A percentile compares a stretch with the other conserved stretches of the same genome.
These are phyloP conservation scores for Acanthamoeba lenticulata DNA, from an alignment of 208 protist genomes.

Conservation along the genomic window DNA sequence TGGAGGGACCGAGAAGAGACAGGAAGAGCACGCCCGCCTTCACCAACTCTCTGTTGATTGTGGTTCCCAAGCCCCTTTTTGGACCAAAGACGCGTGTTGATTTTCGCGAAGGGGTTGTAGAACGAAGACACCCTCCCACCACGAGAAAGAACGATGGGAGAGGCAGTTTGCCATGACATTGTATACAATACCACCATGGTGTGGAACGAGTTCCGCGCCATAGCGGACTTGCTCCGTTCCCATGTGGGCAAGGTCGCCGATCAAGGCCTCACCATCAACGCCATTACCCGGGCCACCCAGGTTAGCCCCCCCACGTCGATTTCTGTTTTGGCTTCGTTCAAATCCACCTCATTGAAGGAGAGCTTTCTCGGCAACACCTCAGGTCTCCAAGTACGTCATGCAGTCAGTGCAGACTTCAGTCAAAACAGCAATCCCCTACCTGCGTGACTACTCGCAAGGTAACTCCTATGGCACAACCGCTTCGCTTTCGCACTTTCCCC, in stretches of 20 bases:
- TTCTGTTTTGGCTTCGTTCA: neutral
- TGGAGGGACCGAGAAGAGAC: too few species aligned
- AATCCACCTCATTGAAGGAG: neutral
- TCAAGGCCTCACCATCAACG: conserved; percentile 16
- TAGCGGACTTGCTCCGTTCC: neutral
- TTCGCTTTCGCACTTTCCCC: neutral
- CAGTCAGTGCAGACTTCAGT: neutral
- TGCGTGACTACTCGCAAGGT: conserved; percentile 12
- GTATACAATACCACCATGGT: neutral
- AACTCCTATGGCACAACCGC: neutral
- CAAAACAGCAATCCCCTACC: neutral
- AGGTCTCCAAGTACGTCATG: neutral
- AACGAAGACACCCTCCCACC: neutral
- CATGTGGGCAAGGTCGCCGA: neutral
- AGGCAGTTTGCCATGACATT: neutral
- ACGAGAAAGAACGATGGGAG: neutral
- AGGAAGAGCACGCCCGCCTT: too few species aligned
- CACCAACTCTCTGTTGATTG: too few species aligned
- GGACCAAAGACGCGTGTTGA: too few species aligned
- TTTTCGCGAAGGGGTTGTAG: neutral
- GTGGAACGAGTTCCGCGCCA: conserved; percentile 30
- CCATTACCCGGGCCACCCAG: neutral
- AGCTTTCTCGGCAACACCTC: neutral
- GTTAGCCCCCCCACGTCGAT: neutral
- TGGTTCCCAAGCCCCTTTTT: too few species aligned